Conservation (phyloP, 2,329 filamentous ascomycete species). For the Meredithiella fracta region DNA sequence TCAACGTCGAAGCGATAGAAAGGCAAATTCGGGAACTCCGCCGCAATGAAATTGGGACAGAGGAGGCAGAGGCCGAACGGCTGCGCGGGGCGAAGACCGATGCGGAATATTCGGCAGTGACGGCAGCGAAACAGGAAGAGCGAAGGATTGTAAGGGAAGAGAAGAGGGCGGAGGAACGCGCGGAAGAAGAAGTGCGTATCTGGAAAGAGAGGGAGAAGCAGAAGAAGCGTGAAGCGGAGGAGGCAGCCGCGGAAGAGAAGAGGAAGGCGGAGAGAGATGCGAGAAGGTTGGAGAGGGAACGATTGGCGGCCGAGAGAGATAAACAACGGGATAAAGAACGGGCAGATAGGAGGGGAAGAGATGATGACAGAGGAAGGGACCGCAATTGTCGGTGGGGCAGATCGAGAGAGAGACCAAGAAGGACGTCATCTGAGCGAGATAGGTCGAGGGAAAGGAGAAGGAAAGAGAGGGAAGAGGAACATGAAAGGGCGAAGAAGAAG, state of each 20-base stretch:
- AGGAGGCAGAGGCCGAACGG: conserved; percentile 49
- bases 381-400: conserved; percentile 13
- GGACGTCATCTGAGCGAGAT: conserved; percentile 12
- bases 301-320: conserved; percentile 40
- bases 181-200: conserved; percentile 45
- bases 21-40: conserved; percentile 52
- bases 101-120: conserved; percentile 54
- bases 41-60: conserved; percentile 49
- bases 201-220: conserved; percentile 41
- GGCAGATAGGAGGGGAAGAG: conserved; percentile 19
- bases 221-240: conserved; percentile 31
- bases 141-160: conserved; percentile 47
- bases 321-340: conserved; percentile 24
- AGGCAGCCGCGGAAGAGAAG: conserved; percentile 33
- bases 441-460: conserved; percentile 20
- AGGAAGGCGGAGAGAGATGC: conserved; percentile 35
- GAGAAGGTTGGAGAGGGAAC: conserved; percentile 33
- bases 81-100: conserved; percentile 54
- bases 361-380: conserved; percentile 19
- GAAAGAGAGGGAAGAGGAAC: conserved; percentile 23
- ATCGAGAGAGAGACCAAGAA: conserved; percentile 13
- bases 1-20: conserved; percentile 53
- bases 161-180: conserved; percentile 39
- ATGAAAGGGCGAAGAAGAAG: conserved; percentile 33
- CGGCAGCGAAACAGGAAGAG: conserved; percentile 40